Evolutionary conservation across 139 green algal genomes (phyloP), one percentile per base, ranked within the genome.

Genomic region (Picochlorum costavermella): DNA sequence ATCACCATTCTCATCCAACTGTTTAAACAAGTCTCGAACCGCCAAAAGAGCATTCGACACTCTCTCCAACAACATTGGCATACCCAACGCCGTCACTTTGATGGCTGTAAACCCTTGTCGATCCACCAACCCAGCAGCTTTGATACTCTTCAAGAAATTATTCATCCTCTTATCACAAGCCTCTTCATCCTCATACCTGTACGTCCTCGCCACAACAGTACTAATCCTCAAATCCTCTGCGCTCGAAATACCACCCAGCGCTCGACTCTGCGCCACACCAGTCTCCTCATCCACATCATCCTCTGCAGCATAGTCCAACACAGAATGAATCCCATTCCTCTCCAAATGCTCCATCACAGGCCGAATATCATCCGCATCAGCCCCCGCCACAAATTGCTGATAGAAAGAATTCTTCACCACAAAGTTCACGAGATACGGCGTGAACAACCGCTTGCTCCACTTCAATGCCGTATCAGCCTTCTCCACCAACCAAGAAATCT

Each of bases 71-170:
- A 96, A 77, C 45, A 64, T 65, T 0, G 89, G 86, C 67, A 88
- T 87, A 44, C 86, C 89, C 62, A 96, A 79, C 4, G 86, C 86
- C 13, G 89, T 96, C 8, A 95, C 69, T 79, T 95, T 91, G 73
- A 95, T 84, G 3, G 87, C 87, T 17, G 87, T 83, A 80, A 92
- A 95, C 6, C 83, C 76, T 33, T 81, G 60, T 5, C 78, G 69
- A 29, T 78, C 73, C 33, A 81, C 56, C 4, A 44, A 60, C 45
- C 61, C 69, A 2, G 81, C 85, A 2, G 86, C 84, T 8, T 84
- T 65, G 25, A 95, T 88, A 14, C 81, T 80, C 28, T 73, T 68
- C 64, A 86, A 57, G 57, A 86, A 88, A 16, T 65, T 70, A 29
- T 53, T 33, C 62, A 85, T 84, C 64, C 89, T 79, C 51, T 48